phyloP scores from a whole-genome alignment of 257 asterid genomes.

The Gentiana dahurica region DNA sequence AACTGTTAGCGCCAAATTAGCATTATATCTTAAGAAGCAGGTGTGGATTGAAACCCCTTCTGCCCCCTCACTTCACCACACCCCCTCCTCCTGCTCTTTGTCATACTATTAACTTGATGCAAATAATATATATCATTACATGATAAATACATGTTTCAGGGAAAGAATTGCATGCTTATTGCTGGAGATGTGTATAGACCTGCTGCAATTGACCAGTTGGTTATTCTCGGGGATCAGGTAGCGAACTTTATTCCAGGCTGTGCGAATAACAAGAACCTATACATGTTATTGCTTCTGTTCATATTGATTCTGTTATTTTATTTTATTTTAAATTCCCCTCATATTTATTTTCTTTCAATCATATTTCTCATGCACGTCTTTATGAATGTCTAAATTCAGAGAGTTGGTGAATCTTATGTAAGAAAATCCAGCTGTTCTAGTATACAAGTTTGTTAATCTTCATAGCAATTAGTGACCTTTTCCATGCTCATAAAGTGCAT shows the following conservation, averaged over 20 bases:
- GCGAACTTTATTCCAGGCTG: neutral
- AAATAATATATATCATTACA: constrained; percentile 12
- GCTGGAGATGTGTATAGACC: constrained; percentile 99
- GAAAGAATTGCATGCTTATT: constrained; percentile 93
- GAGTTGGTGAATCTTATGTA: too few relatives aligned
- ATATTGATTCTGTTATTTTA: too few relatives aligned
- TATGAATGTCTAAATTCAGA: too few relatives aligned
- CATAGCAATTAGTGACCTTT: too few relatives aligned
- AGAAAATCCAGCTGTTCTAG: too few relatives aligned
- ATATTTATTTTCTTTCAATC: too few relatives aligned
- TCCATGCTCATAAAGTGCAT: too few relatives aligned
- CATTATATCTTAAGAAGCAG: constrained; percentile 90
- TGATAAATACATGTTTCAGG: constrained; percentile 40
- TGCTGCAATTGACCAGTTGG: constrained; percentile 96
- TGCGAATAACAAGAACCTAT: too few relatives aligned
- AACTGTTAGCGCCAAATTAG: constrained; percentile 93
- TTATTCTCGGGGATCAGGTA: constrained; percentile 67
- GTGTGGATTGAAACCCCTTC: constrained; percentile 25
- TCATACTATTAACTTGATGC: constrained; percentile 1
- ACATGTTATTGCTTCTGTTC: too few relatives aligned
- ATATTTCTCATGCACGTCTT: too few relatives aligned
- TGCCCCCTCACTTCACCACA: constrained; percentile 1
- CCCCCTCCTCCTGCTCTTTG: neutral
- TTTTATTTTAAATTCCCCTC: too few relatives aligned
- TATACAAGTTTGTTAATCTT: too few relatives aligned